Conservation (phyloP, 1,284 basidiomycete genomes). For the Microbotryum lychnidis-dioicae region DNA sequence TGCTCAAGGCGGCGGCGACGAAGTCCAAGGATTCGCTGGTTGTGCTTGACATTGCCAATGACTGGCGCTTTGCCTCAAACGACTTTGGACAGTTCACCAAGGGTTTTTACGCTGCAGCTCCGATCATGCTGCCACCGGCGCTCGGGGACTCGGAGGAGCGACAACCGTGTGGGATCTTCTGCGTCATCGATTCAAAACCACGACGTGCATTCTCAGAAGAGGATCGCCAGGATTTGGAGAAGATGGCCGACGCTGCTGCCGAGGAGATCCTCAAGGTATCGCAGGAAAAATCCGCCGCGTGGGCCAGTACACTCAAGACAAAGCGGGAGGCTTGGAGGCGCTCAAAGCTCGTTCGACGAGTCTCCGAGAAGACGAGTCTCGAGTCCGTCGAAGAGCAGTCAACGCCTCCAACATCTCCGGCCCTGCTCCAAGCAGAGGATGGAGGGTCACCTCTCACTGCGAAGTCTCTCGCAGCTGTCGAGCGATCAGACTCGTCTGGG, state of each 20-base stretch:
- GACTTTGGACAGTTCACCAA: constrained; percentile 16
- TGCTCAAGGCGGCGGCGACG: constrained; percentile 21
- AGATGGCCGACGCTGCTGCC: constrained; percentile 21
- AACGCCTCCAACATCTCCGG: constrained; percentile 21
- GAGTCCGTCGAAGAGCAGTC: constrained; percentile 18
- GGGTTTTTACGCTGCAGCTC: constrained; percentile 28
- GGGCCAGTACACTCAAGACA: neutral
- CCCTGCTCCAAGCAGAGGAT: neutral
- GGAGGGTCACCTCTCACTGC: neutral
- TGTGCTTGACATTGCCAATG: constrained; percentile 23
- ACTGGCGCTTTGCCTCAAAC: constrained; percentile 26
- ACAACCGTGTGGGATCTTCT: constrained; percentile 26
- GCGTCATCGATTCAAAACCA: constrained; percentile 21
- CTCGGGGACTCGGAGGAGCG: constrained; percentile 17
- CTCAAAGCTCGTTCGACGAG: constrained; percentile 9
- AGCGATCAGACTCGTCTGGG: neutral
- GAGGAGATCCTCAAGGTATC: constrained; percentile 14
- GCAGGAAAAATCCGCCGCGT: neutral
- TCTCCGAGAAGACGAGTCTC: constrained; percentile 6
- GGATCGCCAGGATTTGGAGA: constrained; percentile 16
- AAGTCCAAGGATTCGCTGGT: constrained; percentile 22
- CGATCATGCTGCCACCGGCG: constrained; percentile 23
- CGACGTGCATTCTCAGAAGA: constrained; percentile 8
- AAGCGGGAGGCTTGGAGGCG: constrained; percentile 15
- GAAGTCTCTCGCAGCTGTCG: neutral